phyloP scores from a whole-genome alignment of 2,329 filamentous ascomycete genomes.

The Coccinonectria pachysandricola region DNA sequence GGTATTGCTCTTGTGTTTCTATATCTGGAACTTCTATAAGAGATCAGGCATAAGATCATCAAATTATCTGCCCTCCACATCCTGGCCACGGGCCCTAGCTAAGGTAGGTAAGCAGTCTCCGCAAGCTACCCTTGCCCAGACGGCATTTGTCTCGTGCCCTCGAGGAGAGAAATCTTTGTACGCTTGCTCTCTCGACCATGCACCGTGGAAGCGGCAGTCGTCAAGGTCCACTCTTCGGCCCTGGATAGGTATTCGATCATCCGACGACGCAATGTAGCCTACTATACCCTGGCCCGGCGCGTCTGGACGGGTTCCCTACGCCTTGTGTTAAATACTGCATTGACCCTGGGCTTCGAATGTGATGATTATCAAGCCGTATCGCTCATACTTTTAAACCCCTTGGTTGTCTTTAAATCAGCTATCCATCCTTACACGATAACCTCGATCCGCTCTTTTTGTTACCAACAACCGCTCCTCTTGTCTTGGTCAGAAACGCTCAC shows the following conservation, averaged over 20 bases:
- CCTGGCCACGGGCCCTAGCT: conserved; percentile 15
- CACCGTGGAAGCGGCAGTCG: conserved; percentile 18
- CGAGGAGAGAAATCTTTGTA: conserved; percentile 19
- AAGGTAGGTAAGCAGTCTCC: conserved; percentile 26
- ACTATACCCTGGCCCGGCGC: conserved; percentile 15
- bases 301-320: conserved; percentile 15
- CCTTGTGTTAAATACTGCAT: conserved; percentile 20
- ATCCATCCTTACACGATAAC: conserved; percentile 12
- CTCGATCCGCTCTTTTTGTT: conserved; percentile 13
- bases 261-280: conserved; percentile 20
- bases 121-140: conserved; percentile 16
- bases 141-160: no score
- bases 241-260: conserved; percentile 20
- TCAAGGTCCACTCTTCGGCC: conserved; percentile 18
- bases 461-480: no score
- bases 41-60: conserved; percentile 47
- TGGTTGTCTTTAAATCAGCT: no score
- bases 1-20: conserved; percentile 31
- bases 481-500: no score
- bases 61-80: conserved; percentile 47
- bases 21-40: conserved; percentile 35
- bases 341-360: conserved; percentile 19
- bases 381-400: no score
- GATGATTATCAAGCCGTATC: conserved; percentile 17
- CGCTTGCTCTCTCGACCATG: no score